Percentiles rank a stretch among this genome's conserved stretches.
Conservation (phyloP, 148 eudicot species). For the Bassia scoparia region DNA sequence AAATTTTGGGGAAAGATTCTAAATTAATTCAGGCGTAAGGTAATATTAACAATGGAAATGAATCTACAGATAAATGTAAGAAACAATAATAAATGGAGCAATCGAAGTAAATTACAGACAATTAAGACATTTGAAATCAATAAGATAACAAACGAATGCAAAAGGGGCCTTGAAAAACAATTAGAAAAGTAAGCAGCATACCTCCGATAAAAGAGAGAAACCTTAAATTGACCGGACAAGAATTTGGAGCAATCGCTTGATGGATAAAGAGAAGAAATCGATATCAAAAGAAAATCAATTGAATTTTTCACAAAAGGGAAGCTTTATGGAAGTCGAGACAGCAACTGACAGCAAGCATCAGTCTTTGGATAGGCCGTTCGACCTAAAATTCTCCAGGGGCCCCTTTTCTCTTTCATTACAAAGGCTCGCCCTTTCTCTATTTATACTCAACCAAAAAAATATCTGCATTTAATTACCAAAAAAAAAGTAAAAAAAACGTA, state of each 20-base stretch:
- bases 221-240: neutral
- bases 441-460: neutral
- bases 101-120: neutral
- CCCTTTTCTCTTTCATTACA: constrained; percentile 16
- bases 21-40: too few species aligned
- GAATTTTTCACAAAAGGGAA: neutral
- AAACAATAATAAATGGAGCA: too few species aligned
- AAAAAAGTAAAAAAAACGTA: neutral
- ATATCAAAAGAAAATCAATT: neutral
- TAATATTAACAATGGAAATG: neutral
- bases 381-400: neutral
- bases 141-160: neutral
- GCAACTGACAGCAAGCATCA: neutral
- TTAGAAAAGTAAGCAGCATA: neutral
- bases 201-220: too few species aligned
- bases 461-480: constrained; percentile 5
- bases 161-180: neutral
- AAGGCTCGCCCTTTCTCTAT: neutral
- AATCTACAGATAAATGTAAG: neutral
- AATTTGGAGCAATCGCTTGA: neutral
- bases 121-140: neutral
- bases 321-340: neutral
- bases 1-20: too few species aligned
- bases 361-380: neutral
- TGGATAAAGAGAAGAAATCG: neutral